Conservation (phyloP, 768 basidiomycete species). For the Asterophora parasitica region DNA sequence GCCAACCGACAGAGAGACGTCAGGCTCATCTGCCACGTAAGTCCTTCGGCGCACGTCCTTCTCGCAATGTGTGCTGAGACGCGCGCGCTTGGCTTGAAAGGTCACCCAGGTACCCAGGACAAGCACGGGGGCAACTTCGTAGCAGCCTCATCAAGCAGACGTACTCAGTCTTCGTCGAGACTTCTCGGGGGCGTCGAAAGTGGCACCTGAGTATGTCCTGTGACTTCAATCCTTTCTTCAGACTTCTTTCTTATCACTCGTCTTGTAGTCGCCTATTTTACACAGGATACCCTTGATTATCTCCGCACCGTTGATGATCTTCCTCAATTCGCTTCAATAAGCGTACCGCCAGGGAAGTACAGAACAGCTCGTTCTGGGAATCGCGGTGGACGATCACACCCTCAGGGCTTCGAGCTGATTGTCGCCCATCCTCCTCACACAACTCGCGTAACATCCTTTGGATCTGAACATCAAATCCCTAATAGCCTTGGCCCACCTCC, state of each 20-base stretch:
- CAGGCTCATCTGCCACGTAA: slow-evolving; percentile 49
- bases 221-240: neutral
- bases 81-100: slow-evolving; percentile 14
- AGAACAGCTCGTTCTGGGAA: slow-evolving; percentile 58
- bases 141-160: slow-evolving; percentile 71
- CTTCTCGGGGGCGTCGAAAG: slow-evolving; percentile 59
- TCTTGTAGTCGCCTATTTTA: slow-evolving; percentile 69
- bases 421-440: slow-evolving; percentile 1
- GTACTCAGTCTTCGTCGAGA: slow-evolving; percentile 74
- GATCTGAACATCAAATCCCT: neutral
- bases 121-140: slow-evolving; percentile 27
- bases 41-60: slow-evolving; percentile 17
- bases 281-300: slow-evolving; percentile 52
- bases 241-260: slow-evolving; percentile 11
- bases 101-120: slow-evolving; percentile 17
- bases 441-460: neutral
- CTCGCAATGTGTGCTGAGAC: neutral
- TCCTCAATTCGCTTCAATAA: slow-evolving; percentile 45
- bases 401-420: slow-evolving; percentile 10
- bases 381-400: slow-evolving; percentile 20
- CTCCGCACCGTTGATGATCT: slow-evolving; percentile 58
- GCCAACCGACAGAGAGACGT: slow-evolving; percentile 42
- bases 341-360: slow-evolving; percentile 58
- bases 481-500: neutral
- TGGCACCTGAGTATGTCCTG: slow-evolving; percentile 70